Base-by-base conservation (phyloP, 2,329 filamentous ascomycete genomes). In the Colletotrichum sp. region DNA sequence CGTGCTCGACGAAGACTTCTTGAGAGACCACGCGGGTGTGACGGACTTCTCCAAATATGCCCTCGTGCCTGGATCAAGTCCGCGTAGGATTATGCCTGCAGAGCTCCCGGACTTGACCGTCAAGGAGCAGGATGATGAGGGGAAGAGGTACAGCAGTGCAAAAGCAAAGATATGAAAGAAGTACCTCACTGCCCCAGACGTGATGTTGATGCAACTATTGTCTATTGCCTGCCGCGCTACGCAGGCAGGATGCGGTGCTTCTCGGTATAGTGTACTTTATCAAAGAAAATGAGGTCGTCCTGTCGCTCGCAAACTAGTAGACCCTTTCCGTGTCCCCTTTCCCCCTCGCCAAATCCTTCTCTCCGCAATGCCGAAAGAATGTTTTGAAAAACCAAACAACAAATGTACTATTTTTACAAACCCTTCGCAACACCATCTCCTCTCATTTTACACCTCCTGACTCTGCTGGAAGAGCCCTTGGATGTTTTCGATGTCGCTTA, bases 121-220 rank as follows among this genome's bases (percentile, higher is more conserved):
- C 6, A 90, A 87, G 9, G 95, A 97, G 85, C 94, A 98, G 84
- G 92, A 93, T 75, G 95, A 98, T 80, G 94, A 98, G 83, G 95
- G 95, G 0, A 89, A 87, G 80, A 89, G 93, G 72, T 88, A 93
- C 80, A 93, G 96, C 82, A 97, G 94, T 83, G 78, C 74, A 30
- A 83, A 80, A 76, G 68, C 86, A 21, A 89, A 86, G 77, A 65
- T 89, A 71, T 89, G 15, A 43, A 5, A 21, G 43, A 21, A 43
- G 8, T 9, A 43, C 2, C 4, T 58, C 55, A 32, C 30, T 16
- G 18, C 2, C n/a, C 60, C 30, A 63, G n/a, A 52, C 28, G 38
- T 3, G 18, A 55, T n/a, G 5, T 67, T 55, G 64, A 34, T 67
- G 61, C 61, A 28, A 55, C 48, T 74, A 18, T 61, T 61, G 52